A percentile compares a stretch with the other conserved stretches of the same genome.
These are phyloP conservation scores for Kluyveromyces sp. DNA, from an alignment of 1,139 yeast genomes.

Conservation along the genomic window DNA sequence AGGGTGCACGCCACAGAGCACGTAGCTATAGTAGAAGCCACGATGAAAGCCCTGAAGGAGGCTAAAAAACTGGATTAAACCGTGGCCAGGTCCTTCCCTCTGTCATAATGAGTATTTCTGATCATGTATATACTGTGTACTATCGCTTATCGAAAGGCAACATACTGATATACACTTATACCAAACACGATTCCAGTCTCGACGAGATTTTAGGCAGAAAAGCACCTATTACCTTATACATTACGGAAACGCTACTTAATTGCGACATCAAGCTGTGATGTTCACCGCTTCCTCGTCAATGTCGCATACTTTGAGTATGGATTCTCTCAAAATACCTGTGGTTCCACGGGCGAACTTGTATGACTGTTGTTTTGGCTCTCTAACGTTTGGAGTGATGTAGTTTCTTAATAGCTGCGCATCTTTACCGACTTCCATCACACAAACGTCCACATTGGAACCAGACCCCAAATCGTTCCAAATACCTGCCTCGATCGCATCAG, in stretches of 20 bases:
- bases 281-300: conserved; percentile 58
- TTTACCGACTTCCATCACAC: conserved; percentile 91
- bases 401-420: conserved; percentile 81
- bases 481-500: conserved; percentile 95
- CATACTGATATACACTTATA: conserved; percentile 5
- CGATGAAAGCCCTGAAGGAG: conserved; percentile 48
- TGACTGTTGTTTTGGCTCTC: conserved; percentile 71
- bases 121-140: background rate
- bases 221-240: no score
- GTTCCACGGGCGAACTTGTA: conserved; percentile 89
- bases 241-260: no score
- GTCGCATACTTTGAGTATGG: conserved; percentile 58
- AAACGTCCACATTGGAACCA: conserved; percentile 93
- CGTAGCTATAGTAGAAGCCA: conserved; percentile 86
- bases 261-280: conserved; percentile 20
- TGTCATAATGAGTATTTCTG: background rate
- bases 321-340: conserved; percentile 70
- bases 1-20: conserved; percentile 87
- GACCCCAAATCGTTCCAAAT: conserved; percentile 99
- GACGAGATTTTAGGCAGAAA: no score
- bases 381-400: conserved; percentile 82
- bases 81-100: no score
- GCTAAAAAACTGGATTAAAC: background rate
- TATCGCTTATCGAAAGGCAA: background rate
- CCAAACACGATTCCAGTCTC: no score